Base-by-base conservation (phyloP, 257 asterid genomes). In the Ajuga chamaepitys region DNA sequence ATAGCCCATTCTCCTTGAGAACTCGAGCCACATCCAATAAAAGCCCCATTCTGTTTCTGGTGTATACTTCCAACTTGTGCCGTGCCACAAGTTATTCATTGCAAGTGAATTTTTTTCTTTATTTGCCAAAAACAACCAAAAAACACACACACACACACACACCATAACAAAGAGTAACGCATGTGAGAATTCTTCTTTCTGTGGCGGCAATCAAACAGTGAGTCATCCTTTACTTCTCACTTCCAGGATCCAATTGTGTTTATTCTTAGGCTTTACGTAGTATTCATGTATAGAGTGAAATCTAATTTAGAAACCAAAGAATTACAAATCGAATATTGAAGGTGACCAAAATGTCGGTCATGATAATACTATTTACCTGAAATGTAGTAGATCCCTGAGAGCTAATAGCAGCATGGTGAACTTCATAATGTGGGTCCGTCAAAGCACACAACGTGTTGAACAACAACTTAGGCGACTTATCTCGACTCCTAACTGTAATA, bases 181-280 rank as follows among this genome's bases (percentile, higher is more conserved):
- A 91, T 96, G 47, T 84, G 81, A 47, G 91, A 86, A 70, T 75
- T 80, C 98, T 80, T 58, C 98, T 84, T 70, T 84, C 93, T 11
- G 87, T 83, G 62, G 96, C 97, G 52, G 97, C 98, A 68, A 78
- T 77, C 78, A 92, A 68, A 64, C 92, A 83, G 70, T 81, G 79
- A 8, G 72, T 84, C 2, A 89, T 76, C 65, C 76, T 75, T 0
- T 58, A 72, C 62, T 80, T 83, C 74, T 87, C 97, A 9, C 22
- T 71, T 5, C 89, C 88, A 3, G 82, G 72, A 58, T 78, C 71
- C 71, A 82, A 34, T 75, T 64, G 75, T 75, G 52, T 68, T 95
- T 94, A 14, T 76, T 77, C 60, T 77, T 75, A 64, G 77, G 89
- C 71, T 78, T 81, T 1, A 89, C 76, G 20, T 87, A 92, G 50